Evolutionary conservation across 2,329 filamentous ascomycete genomes (phyloP).

Genomic region (Beauveria scarabaeidicola): DNA sequence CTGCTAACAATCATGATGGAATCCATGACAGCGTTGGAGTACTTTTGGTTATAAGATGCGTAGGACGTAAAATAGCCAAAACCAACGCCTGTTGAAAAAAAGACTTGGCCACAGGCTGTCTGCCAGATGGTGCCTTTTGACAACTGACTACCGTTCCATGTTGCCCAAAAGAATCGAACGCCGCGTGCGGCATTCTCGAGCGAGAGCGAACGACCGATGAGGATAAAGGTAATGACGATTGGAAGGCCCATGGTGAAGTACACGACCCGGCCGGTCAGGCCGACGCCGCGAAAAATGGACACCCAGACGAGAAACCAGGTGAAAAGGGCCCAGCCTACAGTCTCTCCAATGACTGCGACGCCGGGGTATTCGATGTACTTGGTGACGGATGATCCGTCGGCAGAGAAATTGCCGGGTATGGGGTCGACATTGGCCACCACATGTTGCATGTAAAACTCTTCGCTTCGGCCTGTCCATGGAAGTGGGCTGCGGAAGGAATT

Average conservation of each 20-base stretch:
- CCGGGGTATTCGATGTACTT: constrained; percentile 39
- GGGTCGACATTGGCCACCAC: constrained; percentile 40
- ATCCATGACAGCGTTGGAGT: constrained; percentile 52
- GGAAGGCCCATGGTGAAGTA: constrained; percentile 56
- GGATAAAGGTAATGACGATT: constrained; percentile 46
- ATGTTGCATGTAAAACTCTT: constrained; percentile 43
- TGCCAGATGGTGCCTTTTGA: constrained; percentile 47
- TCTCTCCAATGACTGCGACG: constrained; percentile 42
- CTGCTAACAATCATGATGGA: constrained; percentile 46
- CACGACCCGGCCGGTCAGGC: constrained; percentile 48
- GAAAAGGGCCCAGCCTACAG: constrained; percentile 49
- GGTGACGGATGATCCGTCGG: constrained; percentile 29
- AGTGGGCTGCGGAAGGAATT: constrained; percentile 46
- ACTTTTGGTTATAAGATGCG: constrained; percentile 48
- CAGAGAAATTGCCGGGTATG: constrained; percentile 29
- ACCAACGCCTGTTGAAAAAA: constrained; percentile 50
- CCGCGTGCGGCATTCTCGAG: constrained; percentile 46
- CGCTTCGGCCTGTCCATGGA: constrained; percentile 41
- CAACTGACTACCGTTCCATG: constrained; percentile 41
- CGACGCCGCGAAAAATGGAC: constrained; percentile 50
- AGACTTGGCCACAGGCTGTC: constrained; percentile 51
- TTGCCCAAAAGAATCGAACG: constrained; percentile 37
- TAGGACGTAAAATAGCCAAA: constrained; percentile 53
- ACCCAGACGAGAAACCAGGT: constrained; percentile 53
- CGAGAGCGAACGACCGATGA: constrained; percentile 45